Percentiles rank a stretch among this genome's conserved stretches.
Conservation (phyloP, 2,329 filamentous ascomycete species). For the Hirsutella minnesotensis region DNA sequence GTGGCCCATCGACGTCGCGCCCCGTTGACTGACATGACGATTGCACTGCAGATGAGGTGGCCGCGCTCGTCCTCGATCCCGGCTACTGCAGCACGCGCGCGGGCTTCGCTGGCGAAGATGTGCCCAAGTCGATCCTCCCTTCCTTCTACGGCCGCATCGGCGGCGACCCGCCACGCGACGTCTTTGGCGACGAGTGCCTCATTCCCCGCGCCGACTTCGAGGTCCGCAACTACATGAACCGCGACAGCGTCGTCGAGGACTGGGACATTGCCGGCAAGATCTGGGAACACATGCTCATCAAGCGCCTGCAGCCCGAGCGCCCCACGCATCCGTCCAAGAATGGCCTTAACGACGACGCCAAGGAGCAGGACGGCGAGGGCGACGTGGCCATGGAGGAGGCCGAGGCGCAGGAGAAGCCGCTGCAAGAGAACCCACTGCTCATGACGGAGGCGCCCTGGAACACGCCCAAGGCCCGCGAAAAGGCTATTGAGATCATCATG, state of each 20-base stretch:
- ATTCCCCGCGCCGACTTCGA: slow-evolving; percentile 66
- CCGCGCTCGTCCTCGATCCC: slow-evolving; percentile 89
- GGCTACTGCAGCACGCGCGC: slow-evolving; percentile 86
- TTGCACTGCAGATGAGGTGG: slow-evolving; percentile 69
- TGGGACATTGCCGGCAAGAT: slow-evolving; percentile 85
- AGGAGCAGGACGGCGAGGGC: slow-evolving; percentile 48
- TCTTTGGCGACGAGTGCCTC: slow-evolving; percentile 88
- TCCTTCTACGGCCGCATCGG: slow-evolving; percentile 68
- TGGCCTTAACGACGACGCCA: slow-evolving; percentile 59
- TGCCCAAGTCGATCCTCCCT: slow-evolving; percentile 84
- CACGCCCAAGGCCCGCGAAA: slow-evolving; percentile 74
- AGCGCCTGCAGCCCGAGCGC: slow-evolving; percentile 69
- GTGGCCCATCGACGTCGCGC: no score
- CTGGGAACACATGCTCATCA: slow-evolving; percentile 89
- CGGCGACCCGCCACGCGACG: slow-evolving; percentile 34
- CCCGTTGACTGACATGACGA: not conserved
- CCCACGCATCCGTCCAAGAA: slow-evolving; percentile 62
- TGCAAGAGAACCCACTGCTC: slow-evolving; percentile 81
- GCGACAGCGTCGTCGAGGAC: slow-evolving; percentile 84
- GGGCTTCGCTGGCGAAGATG: slow-evolving; percentile 95
- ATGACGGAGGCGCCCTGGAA: slow-evolving; percentile 97
- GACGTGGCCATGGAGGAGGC: slow-evolving; percentile 47
- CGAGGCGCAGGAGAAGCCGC: slow-evolving; percentile 55
- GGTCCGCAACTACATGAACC: slow-evolving; percentile 83
- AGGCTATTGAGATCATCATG: slow-evolving; percentile 92